These are phyloP conservation scores for Coemansia sp. DNA, from an alignment of 192 early-diverging fungal species.

Conservation along the genomic window DNA sequence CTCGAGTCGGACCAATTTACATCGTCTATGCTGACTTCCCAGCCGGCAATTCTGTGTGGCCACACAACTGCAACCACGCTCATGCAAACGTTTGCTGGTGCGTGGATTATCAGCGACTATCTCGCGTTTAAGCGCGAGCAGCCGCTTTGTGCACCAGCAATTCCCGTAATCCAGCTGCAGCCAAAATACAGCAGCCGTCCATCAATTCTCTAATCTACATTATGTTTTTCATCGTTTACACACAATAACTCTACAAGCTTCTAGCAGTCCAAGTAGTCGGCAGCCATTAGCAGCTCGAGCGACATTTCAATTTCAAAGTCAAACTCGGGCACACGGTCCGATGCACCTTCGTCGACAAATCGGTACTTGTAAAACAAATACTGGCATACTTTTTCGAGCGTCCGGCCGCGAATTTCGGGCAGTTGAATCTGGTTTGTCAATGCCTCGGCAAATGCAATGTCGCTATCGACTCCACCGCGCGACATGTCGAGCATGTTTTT, in stretches of 20 bases:
- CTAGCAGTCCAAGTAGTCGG: conserved; percentile 93
- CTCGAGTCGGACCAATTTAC: not conserved
- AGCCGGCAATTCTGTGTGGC: not conserved
- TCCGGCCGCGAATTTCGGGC: conserved; percentile 87
- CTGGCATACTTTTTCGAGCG: conserved; percentile 91
- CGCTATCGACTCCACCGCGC: conserved; percentile 33
- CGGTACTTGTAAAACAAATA: conserved; percentile 90
- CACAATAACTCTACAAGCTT: not conserved
- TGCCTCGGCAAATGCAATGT: conserved; percentile 82
- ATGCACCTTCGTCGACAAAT: conserved; percentile 36
- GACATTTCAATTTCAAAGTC: conserved; percentile 84
- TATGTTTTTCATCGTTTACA: too few species aligned
- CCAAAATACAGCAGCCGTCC: not conserved
- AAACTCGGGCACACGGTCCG: conserved; percentile 75
- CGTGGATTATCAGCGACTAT: conserved; percentile 13
- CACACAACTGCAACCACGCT: not conserved
- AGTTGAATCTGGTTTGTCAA: conserved; percentile 84
- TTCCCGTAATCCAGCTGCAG: not conserved
- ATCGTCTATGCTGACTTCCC: conserved; percentile 4
- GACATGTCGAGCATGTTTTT: conserved; percentile 92
- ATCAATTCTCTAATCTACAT: not conserved
- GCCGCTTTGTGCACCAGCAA: conserved; percentile 1
- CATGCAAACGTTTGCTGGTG: conserved; percentile 4
- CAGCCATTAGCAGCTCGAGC: conserved; percentile 90
- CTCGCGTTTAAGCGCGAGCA: conserved; percentile 11